Conservation (phyloP, 257 asterid genomes). For the Solanum peruvianum region DNA sequence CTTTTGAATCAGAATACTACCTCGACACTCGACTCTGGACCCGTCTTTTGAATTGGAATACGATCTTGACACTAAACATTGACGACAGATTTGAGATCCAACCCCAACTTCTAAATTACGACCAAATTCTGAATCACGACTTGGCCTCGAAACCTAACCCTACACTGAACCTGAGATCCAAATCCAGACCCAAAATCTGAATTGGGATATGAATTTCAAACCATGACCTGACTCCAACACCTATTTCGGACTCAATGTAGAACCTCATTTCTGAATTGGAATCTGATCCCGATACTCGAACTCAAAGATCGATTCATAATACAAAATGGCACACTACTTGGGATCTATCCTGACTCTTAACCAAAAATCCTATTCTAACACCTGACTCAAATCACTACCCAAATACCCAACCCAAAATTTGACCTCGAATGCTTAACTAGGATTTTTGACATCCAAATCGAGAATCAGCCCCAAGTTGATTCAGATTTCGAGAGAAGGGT, state of each 20-base stretch:
- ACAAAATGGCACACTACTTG: too few relatives aligned
- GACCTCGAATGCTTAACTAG: background rate
- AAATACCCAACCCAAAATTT: background rate
- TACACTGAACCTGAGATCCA: background rate
- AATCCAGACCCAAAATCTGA: background rate
- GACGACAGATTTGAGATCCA: background rate
- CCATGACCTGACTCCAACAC: background rate
- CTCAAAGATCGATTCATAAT: background rate
- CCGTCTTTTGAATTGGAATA: background rate
- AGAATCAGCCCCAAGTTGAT: background rate
- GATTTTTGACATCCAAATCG: background rate
- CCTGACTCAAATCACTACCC: background rate
- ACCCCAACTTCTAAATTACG: background rate
- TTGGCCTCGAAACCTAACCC: background rate
- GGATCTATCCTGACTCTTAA: background rate
- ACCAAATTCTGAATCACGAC: background rate
- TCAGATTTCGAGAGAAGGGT: background rate
- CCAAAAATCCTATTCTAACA: background rate
- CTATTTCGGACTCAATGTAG: background rate
- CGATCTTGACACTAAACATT: background rate
- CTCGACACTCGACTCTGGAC: background rate
- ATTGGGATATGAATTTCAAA: background rate
- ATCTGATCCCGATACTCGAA: too few relatives aligned
- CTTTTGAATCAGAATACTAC: too few relatives aligned
- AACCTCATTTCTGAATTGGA: too few relatives aligned